Evolutionary conservation across 2,329 filamentous ascomycete species (phyloP), one percentile per base, ranked within the genome.

Genomic region (Endothia cerciana): DNA sequence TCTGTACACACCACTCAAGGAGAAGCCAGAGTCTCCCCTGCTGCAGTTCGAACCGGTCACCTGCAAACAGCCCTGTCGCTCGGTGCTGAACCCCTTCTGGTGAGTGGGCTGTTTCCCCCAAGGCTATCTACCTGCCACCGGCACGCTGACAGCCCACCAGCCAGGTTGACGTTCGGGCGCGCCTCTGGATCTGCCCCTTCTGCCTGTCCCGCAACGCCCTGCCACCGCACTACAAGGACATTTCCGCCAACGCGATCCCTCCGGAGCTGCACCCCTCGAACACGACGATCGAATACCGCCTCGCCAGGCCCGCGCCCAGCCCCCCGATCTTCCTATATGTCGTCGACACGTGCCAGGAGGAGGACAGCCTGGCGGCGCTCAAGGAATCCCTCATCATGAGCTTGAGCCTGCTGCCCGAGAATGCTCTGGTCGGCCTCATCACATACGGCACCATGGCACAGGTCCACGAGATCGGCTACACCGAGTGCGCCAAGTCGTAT

Each of bases 381-480:
- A 94, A 94, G 80, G 92, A 95, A 77, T 94, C 91, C 22, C 86
- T 96, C 72, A 90, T 95, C 71, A 92, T 93, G 89, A 93, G 91
- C 76, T 81, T 96, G 77, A 92, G 90, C 76, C 81, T 95, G 71
- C 84, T 96, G 53, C 92, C 92, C 4, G 90, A 92, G 73, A 91
- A 93, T 75, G 90, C 92, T 30, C 82, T 95, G 38, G 92, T 96
- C 57, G 92, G 92, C 45, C 80, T 96, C 67, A 91, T 96, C 72
- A 95, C 92, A 57, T 96, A 88, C 75, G 95, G 95, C 69, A 98
- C 95, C 53, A 98, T 97, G 93, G 89, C 93, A 40, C 94, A 97
- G 87, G 93, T 99, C 22, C 95, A 99, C 77, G 95, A 99, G 80
- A 92, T 99, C 71, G 95, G 95, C 64, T 99, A 99, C 76, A 94